Evolutionary conservation across 2,329 filamentous ascomycete species (phyloP), one percentile per base, ranked within the genome.

Genomic region (Pestalotiopsis sp.): DNA sequence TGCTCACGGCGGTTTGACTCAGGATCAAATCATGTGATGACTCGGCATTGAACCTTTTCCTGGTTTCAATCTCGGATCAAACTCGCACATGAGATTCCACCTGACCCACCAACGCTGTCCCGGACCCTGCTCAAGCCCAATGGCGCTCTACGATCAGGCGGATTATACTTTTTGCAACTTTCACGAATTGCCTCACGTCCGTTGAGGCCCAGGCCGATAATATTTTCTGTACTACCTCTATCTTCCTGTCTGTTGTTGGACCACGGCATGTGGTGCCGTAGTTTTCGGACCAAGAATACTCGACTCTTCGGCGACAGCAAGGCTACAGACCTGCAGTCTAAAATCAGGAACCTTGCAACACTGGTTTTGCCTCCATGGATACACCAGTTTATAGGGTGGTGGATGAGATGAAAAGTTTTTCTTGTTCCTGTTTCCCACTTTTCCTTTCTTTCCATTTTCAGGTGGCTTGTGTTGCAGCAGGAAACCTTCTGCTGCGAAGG

Each of bases 1-100:
- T 71, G 89, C 93, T 72, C 87, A 88, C 68, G 89, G 86, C 65
- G 92, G 91, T 70, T 83, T 97, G 78, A 97, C 94, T n/a, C 96
- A 98, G 82, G 95, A 98, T 79, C 95, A 98, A 85, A 98, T 98
- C 83, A 97, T 98, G 95, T 98, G 83, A 78, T 31, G 20, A 31
- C 59, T n/a, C 14, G 59, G 59, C 27, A n/a, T 27, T n/a, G 17
- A 27, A 27, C 23, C 17, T 52, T 17, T 52, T 20, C 27, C 6
- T 17, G 17, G 14, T 36, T n/a, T 11, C 6, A 13, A 27, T 14
- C n/a, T 59, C 57, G 57, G 4, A 59, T n/a, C 45, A 20, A 52
- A 52, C 17, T 20, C 45, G 20, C 45, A 20, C 45, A 52, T 9
- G 17, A n/a, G 45, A 52, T 52, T n/a, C 4, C 4, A 52, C 45